Conservation (phyloP, 148 eudicot genomes). For the Rhododendron williamsianum region DNA sequence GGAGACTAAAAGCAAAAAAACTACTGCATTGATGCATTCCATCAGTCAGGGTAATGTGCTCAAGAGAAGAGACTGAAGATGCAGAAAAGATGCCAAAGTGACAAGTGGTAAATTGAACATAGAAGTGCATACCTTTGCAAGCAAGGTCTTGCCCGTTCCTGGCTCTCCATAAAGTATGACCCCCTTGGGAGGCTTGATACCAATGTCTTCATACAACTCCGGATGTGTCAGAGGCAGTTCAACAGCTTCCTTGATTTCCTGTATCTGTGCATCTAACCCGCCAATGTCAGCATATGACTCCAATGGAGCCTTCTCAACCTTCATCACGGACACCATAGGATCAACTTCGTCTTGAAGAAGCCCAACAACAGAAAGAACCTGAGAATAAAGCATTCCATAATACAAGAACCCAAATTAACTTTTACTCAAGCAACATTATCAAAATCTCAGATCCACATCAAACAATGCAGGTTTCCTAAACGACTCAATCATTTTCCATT, state of each 20-base stretch:
- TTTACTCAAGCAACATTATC: neutral
- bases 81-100: neutral
- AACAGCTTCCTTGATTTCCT: slow-evolving; percentile 98
- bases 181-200: slow-evolving; percentile 96
- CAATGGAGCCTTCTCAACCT: slow-evolving; percentile 95
- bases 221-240: slow-evolving; percentile 97
- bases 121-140: slow-evolving; percentile 69
- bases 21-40: neutral
- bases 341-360: slow-evolving; percentile 97
- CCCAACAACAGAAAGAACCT: slow-evolving; percentile 99
- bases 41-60: neutral
- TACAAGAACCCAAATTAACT: neutral
- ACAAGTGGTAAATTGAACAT: neutral
- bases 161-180: slow-evolving; percentile 98
- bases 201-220: slow-evolving; percentile 96
- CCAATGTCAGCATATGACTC: slow-evolving; percentile 99
- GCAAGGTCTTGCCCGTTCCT: slow-evolving; percentile 95
- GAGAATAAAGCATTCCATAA: neutral
- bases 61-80: neutral
- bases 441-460: neutral
- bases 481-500: neutral
- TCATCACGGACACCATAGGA: slow-evolving; percentile 99
- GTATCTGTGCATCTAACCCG: slow-evolving; percentile 95
- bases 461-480: neutral
- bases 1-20: neutral